Conservation (phyloP, 2,329 filamentous ascomycete genomes). For the Colletotrichum cordylinicola region DNA sequence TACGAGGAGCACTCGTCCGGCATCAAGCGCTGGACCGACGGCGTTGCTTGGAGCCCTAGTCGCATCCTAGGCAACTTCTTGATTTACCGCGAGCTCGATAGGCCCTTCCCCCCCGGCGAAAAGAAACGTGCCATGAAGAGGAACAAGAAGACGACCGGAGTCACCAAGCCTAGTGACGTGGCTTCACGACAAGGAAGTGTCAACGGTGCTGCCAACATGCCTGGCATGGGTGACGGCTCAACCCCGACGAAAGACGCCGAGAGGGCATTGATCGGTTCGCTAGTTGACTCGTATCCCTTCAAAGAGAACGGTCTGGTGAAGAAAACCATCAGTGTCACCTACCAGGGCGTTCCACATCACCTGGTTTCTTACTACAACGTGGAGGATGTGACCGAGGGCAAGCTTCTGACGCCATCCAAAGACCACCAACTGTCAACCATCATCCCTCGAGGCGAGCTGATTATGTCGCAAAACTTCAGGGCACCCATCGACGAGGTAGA, state of each 20-base stretch:
- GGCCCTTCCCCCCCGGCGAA: conserved; percentile 80
- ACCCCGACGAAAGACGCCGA: conserved; percentile 16
- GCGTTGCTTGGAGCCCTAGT: conserved; percentile 88
- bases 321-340: conserved; percentile 87
- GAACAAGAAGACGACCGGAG: conserved; percentile 46
- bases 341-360: conserved; percentile 79
- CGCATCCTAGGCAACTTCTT: conserved; percentile 86
- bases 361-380: conserved; percentile 89
- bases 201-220: neutral
- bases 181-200: conserved; percentile 26
- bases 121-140: conserved; percentile 86
- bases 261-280: conserved; percentile 52
- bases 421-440: conserved; percentile 51
- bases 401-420: conserved; percentile 63
- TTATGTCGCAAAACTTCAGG: conserved; percentile 70
- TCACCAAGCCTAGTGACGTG: conserved; percentile 37
- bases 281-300: conserved; percentile 91
- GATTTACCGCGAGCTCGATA: conserved; percentile 82
- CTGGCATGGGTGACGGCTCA: conserved; percentile 10
- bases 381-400: conserved; percentile 74
- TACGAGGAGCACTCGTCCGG: conserved; percentile 91
- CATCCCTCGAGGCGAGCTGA: conserved; percentile 61
- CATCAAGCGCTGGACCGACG: conserved; percentile 95
- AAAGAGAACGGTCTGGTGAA: conserved; percentile 84
- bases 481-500: conserved; percentile 68